A percentile compares a stretch with the other conserved stretches of the same genome.
Conservation (phyloP, 768 basidiomycete species). For the Amylocystis lapponica region DNA sequence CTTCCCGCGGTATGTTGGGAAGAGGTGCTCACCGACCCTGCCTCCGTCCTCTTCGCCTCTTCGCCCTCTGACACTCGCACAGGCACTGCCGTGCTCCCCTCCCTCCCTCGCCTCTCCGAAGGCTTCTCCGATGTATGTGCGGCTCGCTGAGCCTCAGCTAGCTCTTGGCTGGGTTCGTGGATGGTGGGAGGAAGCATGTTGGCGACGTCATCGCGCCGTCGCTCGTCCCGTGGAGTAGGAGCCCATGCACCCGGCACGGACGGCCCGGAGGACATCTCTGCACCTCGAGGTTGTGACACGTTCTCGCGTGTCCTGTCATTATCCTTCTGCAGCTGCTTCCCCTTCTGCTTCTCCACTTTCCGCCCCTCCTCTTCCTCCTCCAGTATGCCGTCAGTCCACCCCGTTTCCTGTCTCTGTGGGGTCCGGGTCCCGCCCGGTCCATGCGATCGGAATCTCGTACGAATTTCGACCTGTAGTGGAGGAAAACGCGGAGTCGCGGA, state of each 20-base stretch:
- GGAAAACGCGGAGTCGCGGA: conserved; percentile 65
- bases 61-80: too few relatives aligned
- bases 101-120: too few relatives aligned
- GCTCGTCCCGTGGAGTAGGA: conserved; percentile 47
- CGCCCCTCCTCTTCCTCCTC: conserved; percentile 27
- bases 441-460: conserved; percentile 52
- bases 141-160: not conserved
- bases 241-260: conserved; percentile 53
- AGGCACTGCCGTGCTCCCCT: too few relatives aligned
- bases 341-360: not conserved
- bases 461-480: conserved; percentile 37
- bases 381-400: conserved; percentile 1
- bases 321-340: not conserved
- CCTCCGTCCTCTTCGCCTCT: conserved; percentile 54
- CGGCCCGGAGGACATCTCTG: conserved; percentile 27
- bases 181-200: conserved; percentile 19
- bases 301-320: too few relatives aligned
- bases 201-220: conserved; percentile 17
- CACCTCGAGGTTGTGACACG: too few relatives aligned
- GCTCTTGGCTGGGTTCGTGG: conserved; percentile 17
- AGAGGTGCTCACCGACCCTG: conserved; percentile 50
- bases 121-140: not conserved
- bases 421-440: conserved; percentile 46
- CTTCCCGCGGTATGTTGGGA: conserved; percentile 12
- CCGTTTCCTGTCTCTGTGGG: too few relatives aligned